phyloP scores from a whole-genome alignment of 1,284 basidiomycete genomes.

The Mycosarcoma mackinlayi region DNA sequence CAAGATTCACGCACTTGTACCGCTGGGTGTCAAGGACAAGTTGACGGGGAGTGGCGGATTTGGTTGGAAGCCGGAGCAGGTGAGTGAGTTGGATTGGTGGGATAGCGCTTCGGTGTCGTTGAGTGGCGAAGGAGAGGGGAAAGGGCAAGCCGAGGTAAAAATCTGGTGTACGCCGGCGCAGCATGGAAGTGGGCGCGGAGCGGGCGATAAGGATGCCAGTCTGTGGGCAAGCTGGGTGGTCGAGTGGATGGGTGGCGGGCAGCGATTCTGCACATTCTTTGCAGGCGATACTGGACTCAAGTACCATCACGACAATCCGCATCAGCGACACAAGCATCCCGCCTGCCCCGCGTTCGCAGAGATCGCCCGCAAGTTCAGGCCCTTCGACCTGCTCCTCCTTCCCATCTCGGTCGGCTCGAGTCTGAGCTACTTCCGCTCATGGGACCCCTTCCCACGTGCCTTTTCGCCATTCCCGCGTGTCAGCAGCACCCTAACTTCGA shows the following conservation, averaged over 20 bases:
- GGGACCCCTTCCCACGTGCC: constrained; percentile 56
- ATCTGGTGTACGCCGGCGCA: constrained; percentile 64
- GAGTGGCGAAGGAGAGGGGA: neutral
- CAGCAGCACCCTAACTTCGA: constrained; percentile 42
- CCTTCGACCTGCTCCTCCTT: constrained; percentile 55
- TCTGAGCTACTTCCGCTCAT: constrained; percentile 51
- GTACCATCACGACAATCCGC: constrained; percentile 44
- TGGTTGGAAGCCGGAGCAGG: constrained; percentile 43
- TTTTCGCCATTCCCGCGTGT: constrained; percentile 54
- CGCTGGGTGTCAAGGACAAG: constrained; percentile 60
- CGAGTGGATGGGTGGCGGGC: constrained; percentile 12
- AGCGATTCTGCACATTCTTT: constrained; percentile 56
- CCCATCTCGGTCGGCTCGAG: constrained; percentile 61
- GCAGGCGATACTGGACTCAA: constrained; percentile 64
- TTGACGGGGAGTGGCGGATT: constrained; percentile 32
- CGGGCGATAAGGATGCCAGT: constrained; percentile 48
- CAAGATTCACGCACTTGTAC: constrained; percentile 56
- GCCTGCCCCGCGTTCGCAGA: constrained; percentile 61
- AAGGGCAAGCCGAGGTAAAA: no score
- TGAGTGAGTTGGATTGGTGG: constrained; percentile 66
- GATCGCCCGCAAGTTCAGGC: constrained; percentile 38
- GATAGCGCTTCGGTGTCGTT: constrained; percentile 38
- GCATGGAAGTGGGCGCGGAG: constrained; percentile 60
- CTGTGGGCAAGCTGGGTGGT: constrained; percentile 64
- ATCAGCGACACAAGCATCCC: constrained; percentile 41